Percentiles rank a stretch among this genome's conserved stretches.
Conservation (phyloP, 805 yeast species). For the Candida berthetii region DNA sequence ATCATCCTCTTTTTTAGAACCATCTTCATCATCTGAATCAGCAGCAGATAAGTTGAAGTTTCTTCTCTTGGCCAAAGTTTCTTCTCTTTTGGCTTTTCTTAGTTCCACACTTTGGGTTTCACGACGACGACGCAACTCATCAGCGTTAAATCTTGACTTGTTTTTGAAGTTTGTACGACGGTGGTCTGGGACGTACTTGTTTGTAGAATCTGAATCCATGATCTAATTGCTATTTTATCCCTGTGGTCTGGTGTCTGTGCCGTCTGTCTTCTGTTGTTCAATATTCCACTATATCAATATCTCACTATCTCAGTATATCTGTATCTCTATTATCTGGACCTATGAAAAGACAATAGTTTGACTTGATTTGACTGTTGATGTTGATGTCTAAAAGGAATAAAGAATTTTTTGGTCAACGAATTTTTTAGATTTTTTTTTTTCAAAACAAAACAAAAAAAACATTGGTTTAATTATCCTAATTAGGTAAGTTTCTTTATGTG, state of each 20-base stretch:
- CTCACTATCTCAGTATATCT: too few species aligned
- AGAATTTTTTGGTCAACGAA: too few species aligned
- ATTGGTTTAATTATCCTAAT: neutral
- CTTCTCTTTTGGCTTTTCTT: conserved; percentile 95
- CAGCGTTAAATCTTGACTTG: conserved; percentile 88
- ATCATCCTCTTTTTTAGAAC: conserved; percentile 24
- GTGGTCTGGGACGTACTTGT: conserved; percentile 92
- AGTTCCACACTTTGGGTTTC: conserved; percentile 96
- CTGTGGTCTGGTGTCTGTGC: too few species aligned
- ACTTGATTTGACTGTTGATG: too few species aligned
- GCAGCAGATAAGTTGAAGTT: conserved; percentile 52
- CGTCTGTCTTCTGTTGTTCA: too few species aligned
- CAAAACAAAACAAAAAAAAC: too few species aligned
- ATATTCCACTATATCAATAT: too few species aligned
- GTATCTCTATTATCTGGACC: too few species aligned
- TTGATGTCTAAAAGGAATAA: too few species aligned
- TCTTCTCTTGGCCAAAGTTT: conserved; percentile 89
- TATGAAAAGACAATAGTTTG: too few species aligned
- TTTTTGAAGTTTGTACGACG: conserved; percentile 95
- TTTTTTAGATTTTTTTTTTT: too few species aligned
- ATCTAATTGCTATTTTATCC: too few species aligned
- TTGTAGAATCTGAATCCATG: conserved; percentile 74
- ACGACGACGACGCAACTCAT: conserved; percentile 95
- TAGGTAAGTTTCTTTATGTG: neutral
- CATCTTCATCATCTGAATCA: conserved; percentile 44